Evolutionary conservation across 257 asterid genomes (phyloP).

Genomic region (Euphrasia confusa): DNA sequence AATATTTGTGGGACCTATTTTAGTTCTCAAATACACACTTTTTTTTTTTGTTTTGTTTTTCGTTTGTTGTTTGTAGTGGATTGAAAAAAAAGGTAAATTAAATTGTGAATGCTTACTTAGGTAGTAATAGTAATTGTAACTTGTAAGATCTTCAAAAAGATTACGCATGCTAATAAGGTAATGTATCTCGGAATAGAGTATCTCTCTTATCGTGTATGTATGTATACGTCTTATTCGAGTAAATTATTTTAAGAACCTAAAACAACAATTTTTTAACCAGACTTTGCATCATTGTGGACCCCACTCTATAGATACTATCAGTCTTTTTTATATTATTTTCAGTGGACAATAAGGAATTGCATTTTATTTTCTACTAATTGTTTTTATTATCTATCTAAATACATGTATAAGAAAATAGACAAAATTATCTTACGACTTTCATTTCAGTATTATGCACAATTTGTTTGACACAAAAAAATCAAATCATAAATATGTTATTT

Average conservation of each 20-base stretch:
- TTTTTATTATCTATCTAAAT: background rate
- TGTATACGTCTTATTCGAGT: background rate
- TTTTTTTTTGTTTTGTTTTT: background rate
- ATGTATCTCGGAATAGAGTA: background rate
- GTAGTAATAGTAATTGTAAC: background rate
- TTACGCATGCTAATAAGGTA: slow-evolving; percentile 7
- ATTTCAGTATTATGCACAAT: too few species aligned
- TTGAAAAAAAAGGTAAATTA: background rate
- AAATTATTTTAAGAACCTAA: background rate
- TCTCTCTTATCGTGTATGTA: background rate
- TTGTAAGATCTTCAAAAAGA: background rate
- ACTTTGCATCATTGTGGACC: background rate
- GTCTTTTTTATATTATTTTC: background rate
- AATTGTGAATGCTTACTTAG: background rate
- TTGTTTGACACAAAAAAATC: too few species aligned
- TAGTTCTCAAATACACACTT: background rate
- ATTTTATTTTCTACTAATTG: background rate
- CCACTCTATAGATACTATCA: background rate
- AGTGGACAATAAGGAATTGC: background rate
- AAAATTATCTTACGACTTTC: too few species aligned
- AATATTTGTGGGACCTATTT: background rate
- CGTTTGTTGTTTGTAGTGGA: background rate
- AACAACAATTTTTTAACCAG: background rate
- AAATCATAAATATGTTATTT: too few species aligned
- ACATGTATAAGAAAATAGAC: too few species aligned